phyloP scores from a whole-genome alignment of 2,329 filamentous ascomycete genomes.

The Pseudophaeomoniella oleicola region DNA sequence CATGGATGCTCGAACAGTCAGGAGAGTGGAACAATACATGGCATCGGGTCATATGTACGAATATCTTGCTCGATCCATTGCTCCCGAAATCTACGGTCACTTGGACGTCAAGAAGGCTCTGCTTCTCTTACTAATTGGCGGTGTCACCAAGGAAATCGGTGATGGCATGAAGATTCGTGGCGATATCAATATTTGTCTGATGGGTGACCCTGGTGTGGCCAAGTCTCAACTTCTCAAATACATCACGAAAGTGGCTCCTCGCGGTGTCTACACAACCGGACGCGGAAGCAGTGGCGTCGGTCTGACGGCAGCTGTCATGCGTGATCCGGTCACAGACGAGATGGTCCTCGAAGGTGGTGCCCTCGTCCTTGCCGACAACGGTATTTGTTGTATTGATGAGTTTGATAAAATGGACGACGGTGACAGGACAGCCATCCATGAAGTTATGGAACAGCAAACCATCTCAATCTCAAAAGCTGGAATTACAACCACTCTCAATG shows the following conservation, averaged over 20 bases:
- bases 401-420: conserved; percentile 77
- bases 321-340: conserved; percentile 66
- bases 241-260: conserved; percentile 92
- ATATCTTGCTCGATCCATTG: conserved; percentile 87
- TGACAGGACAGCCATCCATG: conserved; percentile 67
- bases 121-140: conserved; percentile 85
- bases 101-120: conserved; percentile 96
- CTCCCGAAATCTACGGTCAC: conserved; percentile 93
- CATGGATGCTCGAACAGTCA: conserved; percentile 64
- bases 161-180: conserved; percentile 98
- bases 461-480: conserved; percentile 80
- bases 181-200: conserved; percentile 95
- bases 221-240: conserved; percentile 98
- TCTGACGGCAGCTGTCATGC: conserved; percentile 67
- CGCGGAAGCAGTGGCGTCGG: conserved; percentile 70
- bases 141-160: conserved; percentile 90
- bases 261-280: conserved; percentile 73
- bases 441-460: conserved; percentile 81
- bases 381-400: conserved; percentile 73
- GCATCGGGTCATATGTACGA: conserved; percentile 88
- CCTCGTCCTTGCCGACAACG: conserved; percentile 64
- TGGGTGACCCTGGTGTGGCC: conserved; percentile 98
- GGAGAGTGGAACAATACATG: conserved; percentile 72
- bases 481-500: conserved; percentile 93
- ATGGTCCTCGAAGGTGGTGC: conserved; percentile 70